Base-by-base conservation (phyloP, 2,329 filamentous ascomycete species). In the Alternaria arborescens region DNA sequence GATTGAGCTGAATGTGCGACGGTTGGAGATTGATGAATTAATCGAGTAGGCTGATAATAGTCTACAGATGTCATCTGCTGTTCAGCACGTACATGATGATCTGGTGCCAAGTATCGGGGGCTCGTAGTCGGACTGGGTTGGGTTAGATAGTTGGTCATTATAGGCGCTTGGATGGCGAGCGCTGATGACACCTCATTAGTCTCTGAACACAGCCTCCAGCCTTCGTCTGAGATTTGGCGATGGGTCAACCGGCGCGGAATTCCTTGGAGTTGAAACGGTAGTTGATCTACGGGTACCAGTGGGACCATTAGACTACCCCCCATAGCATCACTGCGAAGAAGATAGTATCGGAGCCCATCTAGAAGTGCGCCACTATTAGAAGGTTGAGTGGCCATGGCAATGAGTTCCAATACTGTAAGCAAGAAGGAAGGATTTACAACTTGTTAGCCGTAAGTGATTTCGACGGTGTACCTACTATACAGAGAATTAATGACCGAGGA, bases 201-300 rank as follows among this genome's bases (percentile, higher is more conserved):
- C 36, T 72, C 65, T 12, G 55, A 54, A 14, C 72, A 57, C 8
- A 69, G 65, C 38, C 71, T 70, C 75, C 74, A 77, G 1, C 58
- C 57, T 36, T 70, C 65, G 18, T 71, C 56, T 8, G 62, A 65
- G 50, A 71, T 60, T 43, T 75, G 69, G 14, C 62, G 66, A 55
- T 70, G 70, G 18, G 58, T 73, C 42, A 82, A 59, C 16, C 73
- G 65, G 1, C 74, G 72, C 36, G 79, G 77, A 7, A 81, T 64
- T 8, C 76, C 78, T 30, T 73, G 67, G 11, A 82, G 70, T n/a
- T 74, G 70, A 44, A 81, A 71, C 0, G 81, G 79, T 4, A 83
- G 72, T 65, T 82, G 80, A 54, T 83, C 81, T 6, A 73, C 75
- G 18, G 81, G 78, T 14, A 82, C 70, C 4, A 83, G 69, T 5